Percentiles rank a stretch among this genome's conserved stretches.
These are phyloP conservation scores for Papiliotrema fonsecae DNA, from an alignment of 1,284 basidiomycete species.

Conservation along the genomic window DNA sequence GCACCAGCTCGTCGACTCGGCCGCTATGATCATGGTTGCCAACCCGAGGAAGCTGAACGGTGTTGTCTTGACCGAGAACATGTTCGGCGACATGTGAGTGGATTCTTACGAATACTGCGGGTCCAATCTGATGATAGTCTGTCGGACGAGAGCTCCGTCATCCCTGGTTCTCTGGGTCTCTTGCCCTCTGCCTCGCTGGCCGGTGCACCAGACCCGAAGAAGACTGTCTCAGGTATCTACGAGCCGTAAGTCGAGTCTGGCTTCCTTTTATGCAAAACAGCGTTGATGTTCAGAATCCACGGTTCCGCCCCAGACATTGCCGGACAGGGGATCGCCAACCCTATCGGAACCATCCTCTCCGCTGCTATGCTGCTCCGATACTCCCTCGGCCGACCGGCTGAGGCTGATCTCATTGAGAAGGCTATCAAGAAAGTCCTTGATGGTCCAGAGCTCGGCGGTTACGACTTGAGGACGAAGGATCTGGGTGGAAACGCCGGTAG, in stretches of 20 bases:
- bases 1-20: constrained; percentile 92
- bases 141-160: constrained; percentile 93
- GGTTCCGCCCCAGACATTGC: constrained; percentile 91
- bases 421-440: constrained; percentile 90
- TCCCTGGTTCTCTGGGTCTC: constrained; percentile 93
- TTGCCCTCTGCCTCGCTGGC: constrained; percentile 88
- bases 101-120: neutral
- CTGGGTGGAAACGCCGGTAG: constrained; percentile 75
- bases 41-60: constrained; percentile 94
- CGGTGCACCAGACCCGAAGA: constrained; percentile 71
- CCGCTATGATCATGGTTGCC: constrained; percentile 91
- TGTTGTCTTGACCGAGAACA: constrained; percentile 87
- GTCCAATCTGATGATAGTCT: constrained; percentile 56
- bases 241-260: constrained; percentile 58
- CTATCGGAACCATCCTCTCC: constrained; percentile 94
- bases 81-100: constrained; percentile 92
- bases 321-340: constrained; percentile 91
- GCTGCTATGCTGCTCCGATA: constrained; percentile 93
- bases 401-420: constrained; percentile 77
- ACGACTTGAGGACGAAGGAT: constrained; percentile 79
- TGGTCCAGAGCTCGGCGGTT: constrained; percentile 63
- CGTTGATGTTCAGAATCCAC: constrained; percentile 19
- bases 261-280: neutral
- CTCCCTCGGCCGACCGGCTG: constrained; percentile 78
- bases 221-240: constrained; percentile 78